Conservation (phyloP, 1,284 basidiomycete genomes). For the Ganoderma meredithae region DNA sequence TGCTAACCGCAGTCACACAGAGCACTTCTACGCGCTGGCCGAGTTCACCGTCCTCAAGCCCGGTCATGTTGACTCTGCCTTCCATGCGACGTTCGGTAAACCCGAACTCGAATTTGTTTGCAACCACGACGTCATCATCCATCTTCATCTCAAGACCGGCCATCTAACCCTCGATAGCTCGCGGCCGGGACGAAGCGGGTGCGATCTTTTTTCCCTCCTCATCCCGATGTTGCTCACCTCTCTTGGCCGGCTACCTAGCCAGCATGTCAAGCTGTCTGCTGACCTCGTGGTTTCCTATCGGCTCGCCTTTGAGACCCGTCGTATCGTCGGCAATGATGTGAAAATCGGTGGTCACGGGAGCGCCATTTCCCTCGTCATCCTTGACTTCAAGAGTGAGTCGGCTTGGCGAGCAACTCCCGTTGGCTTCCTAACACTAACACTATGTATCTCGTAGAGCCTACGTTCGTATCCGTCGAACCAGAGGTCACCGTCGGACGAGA, state of each 20-base stretch:
- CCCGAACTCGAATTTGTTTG: conserved; percentile 40
- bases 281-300: conserved; percentile 34
- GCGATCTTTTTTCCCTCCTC: not conserved
- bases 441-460: conserved; percentile 14
- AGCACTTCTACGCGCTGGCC: conserved; percentile 29
- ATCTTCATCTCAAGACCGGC: conserved; percentile 32
- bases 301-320: conserved; percentile 28
- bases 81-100: conserved; percentile 34
- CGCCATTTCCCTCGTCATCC: conserved; percentile 26
- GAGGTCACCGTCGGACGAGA: conserved; percentile 24
- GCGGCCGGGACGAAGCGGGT: conserved; percentile 9
- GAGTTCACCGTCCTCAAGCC: conserved; percentile 21
- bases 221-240: not conserved
- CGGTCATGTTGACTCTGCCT: conserved; percentile 14
- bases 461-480: conserved; percentile 16
- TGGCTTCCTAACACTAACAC: conserved; percentile 7
- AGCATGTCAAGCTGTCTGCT: conserved; percentile 6
- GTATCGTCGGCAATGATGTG: conserved; percentile 32
- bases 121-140: conserved; percentile 39
- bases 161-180: conserved; percentile 17
- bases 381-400: conserved; percentile 28
- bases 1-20: conserved; percentile 5
- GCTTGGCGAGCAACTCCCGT: not conserved
- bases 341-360: conserved; percentile 35
- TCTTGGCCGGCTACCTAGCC: not conserved